Conservation (phyloP, 768 basidiomycete genomes). For the Holtermanniella nyarrowii region DNA sequence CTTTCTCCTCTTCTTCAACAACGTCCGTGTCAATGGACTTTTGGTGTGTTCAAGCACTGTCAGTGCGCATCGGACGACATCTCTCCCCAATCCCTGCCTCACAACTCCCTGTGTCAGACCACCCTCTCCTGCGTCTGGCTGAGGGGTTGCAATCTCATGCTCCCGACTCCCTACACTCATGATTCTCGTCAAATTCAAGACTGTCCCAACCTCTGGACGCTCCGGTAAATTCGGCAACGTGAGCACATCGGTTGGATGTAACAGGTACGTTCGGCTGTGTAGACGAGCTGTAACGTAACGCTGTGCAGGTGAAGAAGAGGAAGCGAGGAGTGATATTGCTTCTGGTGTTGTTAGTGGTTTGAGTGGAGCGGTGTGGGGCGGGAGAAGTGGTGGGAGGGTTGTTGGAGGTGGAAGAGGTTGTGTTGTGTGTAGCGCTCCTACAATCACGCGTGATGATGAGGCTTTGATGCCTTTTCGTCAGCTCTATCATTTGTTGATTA, state of each 20-base stretch:
- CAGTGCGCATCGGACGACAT: conserved; percentile 66
- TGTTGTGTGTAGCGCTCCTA: conserved; percentile 24
- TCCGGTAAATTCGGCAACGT: conserved; percentile 85
- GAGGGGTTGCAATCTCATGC: conserved; percentile 60
- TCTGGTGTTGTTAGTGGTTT: conserved; percentile 38
- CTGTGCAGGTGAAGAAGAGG: conserved; percentile 60
- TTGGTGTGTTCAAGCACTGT: conserved; percentile 98
- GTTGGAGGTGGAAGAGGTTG: conserved; percentile 25
- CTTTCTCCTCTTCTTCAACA: conserved; percentile 98
- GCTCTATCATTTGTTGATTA: too few species aligned
- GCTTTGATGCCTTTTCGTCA: too few species aligned
- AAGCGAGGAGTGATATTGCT: conserved; percentile 61
- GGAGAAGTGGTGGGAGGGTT: conserved; percentile 8
- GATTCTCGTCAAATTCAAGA: conserved; percentile 69
- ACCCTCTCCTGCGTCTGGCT: conserved; percentile 10
- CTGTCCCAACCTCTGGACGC: conserved; percentile 62
- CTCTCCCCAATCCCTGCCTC: conserved; percentile 48
- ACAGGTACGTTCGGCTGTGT: conserved; percentile 75
- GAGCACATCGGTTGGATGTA: conserved; percentile 81
- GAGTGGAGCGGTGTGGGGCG: conserved; percentile 20
- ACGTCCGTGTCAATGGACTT: conserved; percentile 75
- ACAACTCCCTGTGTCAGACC: conserved; percentile 9
- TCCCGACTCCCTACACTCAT: conserved; percentile 93
- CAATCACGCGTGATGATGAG: too few species aligned
- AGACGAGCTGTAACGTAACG: conserved; percentile 86